phyloP scores from a whole-genome alignment of 768 basidiomycete species.

The Auriculariales sp. region DNA sequence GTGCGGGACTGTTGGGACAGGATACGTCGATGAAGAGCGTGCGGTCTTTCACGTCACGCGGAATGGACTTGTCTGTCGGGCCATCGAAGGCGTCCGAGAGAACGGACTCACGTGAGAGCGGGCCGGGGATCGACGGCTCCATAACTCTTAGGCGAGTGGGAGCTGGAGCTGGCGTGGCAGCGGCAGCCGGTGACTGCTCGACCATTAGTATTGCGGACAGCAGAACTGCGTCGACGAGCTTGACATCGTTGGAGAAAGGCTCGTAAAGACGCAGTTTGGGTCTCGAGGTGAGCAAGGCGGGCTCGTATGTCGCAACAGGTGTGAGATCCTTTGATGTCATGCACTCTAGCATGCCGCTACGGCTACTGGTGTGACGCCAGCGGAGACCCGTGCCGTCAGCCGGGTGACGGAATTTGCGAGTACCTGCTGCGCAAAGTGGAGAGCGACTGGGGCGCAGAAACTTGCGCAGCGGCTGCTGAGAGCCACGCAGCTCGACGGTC shows the following conservation, averaged over 20 bases:
- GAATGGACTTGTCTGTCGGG: neutral
- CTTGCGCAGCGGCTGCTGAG: too few species aligned
- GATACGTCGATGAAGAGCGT: neutral
- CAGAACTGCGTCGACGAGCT: neutral
- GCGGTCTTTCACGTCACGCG: neutral
- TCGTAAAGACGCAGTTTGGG: slow-evolving; percentile 46
- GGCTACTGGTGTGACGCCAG: slow-evolving; percentile 48
- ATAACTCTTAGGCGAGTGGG: neutral
- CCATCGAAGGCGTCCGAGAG: neutral
- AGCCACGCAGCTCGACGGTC: too few species aligned
- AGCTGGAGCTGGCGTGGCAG: neutral
- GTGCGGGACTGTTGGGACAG: neutral
- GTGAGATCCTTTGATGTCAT: slow-evolving; percentile 44
- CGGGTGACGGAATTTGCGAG: slow-evolving; percentile 54
- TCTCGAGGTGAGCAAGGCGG: slow-evolving; percentile 29
- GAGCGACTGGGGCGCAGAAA: too few species aligned
- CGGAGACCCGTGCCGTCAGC: slow-evolving; percentile 46
- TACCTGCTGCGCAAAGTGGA: too few species aligned
- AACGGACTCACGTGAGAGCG: neutral
- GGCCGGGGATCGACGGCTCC: neutral
- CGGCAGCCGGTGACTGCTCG: neutral
- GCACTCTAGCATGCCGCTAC: slow-evolving; percentile 32
- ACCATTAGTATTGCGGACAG: neutral
- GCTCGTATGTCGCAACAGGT: slow-evolving; percentile 49
- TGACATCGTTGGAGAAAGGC: neutral